Conservation (phyloP, 192 early-diverging fungal genomes). For the Chytriomyces hyalinus region DNA sequence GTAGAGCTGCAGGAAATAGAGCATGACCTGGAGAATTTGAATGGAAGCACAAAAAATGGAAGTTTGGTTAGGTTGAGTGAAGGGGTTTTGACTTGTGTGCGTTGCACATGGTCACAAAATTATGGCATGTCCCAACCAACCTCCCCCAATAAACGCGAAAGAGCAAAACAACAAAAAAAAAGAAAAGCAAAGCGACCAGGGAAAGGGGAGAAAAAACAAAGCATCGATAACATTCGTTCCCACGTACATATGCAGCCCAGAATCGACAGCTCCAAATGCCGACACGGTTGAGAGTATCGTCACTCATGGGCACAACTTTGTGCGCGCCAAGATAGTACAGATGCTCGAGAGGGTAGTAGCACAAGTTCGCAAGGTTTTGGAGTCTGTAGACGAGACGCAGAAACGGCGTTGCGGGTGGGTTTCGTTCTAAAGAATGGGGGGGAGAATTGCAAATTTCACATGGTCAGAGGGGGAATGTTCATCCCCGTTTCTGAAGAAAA, state of each 20-base stretch:
- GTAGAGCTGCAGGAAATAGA: constrained; percentile 86
- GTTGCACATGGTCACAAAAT: too few species aligned
- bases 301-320: constrained; percentile 76
- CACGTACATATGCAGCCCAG: constrained; percentile 88
- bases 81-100: too few species aligned
- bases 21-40: constrained; percentile 40
- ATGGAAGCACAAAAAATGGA: too few species aligned
- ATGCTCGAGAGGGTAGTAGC: constrained; percentile 97
- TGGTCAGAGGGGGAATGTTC: neutral
- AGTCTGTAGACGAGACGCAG: constrained; percentile 76
- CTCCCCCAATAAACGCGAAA: too few species aligned
- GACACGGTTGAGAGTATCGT: constrained; percentile 73
- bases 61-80: too few species aligned
- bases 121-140: too few species aligned
- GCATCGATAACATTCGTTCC: neutral
- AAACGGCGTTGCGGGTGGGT: constrained; percentile 67
- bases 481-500: neutral
- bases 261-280: constrained; percentile 95
- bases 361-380: constrained; percentile 84
- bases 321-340: constrained; percentile 92
- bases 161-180: too few species aligned
- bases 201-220: too few species aligned
- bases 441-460: constrained; percentile 7
- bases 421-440: constrained; percentile 67
- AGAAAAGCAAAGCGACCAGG: too few species aligned